Evolutionary conservation across 805 yeast species (phyloP).

Genomic region (Ogataea kodamae): DNA sequence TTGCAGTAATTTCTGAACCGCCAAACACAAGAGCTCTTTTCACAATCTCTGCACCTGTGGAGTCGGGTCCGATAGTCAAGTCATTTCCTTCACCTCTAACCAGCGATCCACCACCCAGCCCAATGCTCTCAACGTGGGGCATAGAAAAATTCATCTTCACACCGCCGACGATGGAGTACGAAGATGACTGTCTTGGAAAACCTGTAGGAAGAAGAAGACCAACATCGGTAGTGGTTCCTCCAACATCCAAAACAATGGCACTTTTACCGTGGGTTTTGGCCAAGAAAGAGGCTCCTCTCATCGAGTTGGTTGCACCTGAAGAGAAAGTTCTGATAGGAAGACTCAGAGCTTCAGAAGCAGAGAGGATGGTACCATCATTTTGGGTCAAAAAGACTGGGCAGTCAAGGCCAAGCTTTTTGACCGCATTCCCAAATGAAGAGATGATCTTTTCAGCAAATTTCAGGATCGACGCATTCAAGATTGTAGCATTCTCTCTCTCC

Average conservation of each 20-base stretch:
- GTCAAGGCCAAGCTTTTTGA: constrained; percentile 33
- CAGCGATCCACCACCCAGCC: constrained; percentile 49
- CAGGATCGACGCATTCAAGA: constrained; percentile 44
- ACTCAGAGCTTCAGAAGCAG: constrained; percentile 37
- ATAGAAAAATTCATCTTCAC: constrained; percentile 47
- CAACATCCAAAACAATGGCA: constrained; percentile 44
- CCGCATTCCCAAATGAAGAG: constrained; percentile 37
- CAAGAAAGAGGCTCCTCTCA: constrained; percentile 46
- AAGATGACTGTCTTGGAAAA: constrained; percentile 45
- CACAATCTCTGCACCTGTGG: constrained; percentile 42
- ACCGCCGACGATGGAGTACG: constrained; percentile 43
- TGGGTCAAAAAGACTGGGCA: constrained; percentile 42
- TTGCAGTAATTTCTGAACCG: constrained; percentile 39
- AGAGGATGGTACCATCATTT: constrained; percentile 46
- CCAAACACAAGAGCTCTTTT: constrained; percentile 39
- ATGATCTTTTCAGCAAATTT: constrained; percentile 41
- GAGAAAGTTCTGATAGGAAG: constrained; percentile 46
- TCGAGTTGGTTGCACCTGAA: constrained; percentile 48
- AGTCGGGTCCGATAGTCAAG: constrained; percentile 44
- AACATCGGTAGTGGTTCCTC: constrained; percentile 52
- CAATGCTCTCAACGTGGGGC: constrained; percentile 49
- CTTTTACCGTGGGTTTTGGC: constrained; percentile 34
- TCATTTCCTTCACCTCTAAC: constrained; percentile 29
- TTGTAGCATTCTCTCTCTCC: constrained; percentile 47
- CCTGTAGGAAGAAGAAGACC: constrained; percentile 44